Conservation (phyloP, 257 asterid species). For the Solanum corneliomulleri region DNA sequence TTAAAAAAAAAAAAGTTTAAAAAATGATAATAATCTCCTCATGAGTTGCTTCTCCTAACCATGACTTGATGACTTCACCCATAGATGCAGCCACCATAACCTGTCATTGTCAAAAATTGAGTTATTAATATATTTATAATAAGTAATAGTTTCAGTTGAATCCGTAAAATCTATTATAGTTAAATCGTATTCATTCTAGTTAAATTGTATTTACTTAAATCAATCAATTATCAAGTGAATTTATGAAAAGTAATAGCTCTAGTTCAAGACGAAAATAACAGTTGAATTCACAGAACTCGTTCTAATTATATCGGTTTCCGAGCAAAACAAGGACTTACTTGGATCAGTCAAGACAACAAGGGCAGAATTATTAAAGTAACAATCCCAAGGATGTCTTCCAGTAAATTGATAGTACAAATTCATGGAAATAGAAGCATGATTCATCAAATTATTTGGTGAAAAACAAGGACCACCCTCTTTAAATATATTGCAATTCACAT, state of each 20-base stretch:
- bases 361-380: constrained; percentile 32
- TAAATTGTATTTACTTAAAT: constrained; percentile 32
- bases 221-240: constrained; percentile 10
- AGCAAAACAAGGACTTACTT: constrained; percentile 19
- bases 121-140: neutral
- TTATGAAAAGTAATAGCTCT: neutral
- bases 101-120: constrained; percentile 16
- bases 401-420: constrained; percentile 36
- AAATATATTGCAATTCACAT: constrained; percentile 22
- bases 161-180: neutral
- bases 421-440: constrained; percentile 63
- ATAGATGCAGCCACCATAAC: constrained; percentile 37
- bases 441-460: constrained; percentile 22
- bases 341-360: constrained; percentile 37
- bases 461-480: constrained; percentile 31
- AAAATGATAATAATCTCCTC: neutral
- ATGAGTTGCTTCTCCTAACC: neutral
- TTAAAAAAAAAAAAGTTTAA: neutral
- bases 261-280: neutral
- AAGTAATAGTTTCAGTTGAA: neutral
- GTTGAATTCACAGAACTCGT: neutral
- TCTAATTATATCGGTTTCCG: neutral
- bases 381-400: constrained; percentile 35
- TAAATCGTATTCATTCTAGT: neutral
- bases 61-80: neutral